Percentiles rank a stretch among this genome's conserved stretches.
phyloP scores from a whole-genome alignment of 2,329 filamentous ascomycete species.

The Neofusicoccum sp. region DNA sequence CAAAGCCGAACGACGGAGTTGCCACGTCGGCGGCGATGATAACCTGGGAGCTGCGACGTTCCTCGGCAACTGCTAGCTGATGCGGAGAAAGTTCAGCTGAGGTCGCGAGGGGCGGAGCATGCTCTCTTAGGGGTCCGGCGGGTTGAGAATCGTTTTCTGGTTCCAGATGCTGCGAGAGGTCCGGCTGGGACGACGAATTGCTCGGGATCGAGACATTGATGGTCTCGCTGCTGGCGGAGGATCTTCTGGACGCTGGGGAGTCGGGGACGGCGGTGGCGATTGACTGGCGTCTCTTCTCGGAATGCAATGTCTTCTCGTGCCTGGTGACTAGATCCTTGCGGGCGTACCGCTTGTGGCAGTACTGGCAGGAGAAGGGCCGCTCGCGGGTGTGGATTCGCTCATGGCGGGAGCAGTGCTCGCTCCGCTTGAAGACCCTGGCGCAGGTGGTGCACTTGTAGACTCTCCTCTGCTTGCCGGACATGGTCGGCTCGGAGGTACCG shows the following conservation, averaged over 20 bases:
- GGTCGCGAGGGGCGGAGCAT: not conserved
- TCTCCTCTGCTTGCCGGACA: constrained; percentile 12
- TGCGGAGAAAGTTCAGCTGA: constrained; percentile 2
- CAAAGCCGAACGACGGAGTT: not conserved
- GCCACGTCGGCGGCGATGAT: not conserved
- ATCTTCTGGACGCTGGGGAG: not conserved
- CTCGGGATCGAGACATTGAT: constrained; percentile 11
- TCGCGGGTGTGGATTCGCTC: constrained; percentile 36
- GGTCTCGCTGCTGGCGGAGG: constrained; percentile 1
- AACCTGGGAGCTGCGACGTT: not conserved
- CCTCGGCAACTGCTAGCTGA: not conserved
- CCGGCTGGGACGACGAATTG: not conserved
- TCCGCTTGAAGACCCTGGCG: constrained; percentile 33
- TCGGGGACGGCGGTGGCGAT: constrained; percentile 5
- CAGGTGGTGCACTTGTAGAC: constrained; percentile 29
- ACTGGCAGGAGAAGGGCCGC: constrained; percentile 33
- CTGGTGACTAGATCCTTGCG: constrained; percentile 39
- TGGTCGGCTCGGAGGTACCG: not conserved
- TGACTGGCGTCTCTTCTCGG: constrained; percentile 18
- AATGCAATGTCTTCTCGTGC: constrained; percentile 35
- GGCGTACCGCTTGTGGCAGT: constrained; percentile 34
- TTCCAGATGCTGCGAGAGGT: not conserved
- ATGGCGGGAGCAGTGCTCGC: constrained; percentile 36
- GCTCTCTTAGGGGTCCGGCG: not conserved
- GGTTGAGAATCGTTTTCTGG: not conserved